A percentile compares a stretch with the other conserved stretches of the same genome.
Evolutionary conservation across 2,329 filamentous ascomycete species (phyloP).

Genomic region (Fusarium coffeatum): DNA sequence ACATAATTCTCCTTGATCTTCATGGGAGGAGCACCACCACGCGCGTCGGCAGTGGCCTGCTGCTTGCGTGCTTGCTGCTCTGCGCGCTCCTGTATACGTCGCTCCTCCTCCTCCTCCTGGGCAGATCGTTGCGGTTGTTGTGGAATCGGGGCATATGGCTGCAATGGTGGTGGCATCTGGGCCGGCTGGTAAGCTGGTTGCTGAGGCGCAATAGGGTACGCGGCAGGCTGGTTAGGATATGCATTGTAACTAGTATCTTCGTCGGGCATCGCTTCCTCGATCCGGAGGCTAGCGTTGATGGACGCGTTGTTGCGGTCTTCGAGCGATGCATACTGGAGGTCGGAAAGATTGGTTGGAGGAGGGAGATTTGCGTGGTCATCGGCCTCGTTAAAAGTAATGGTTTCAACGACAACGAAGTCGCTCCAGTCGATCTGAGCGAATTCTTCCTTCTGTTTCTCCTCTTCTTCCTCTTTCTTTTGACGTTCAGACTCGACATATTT

Average conservation of each 20-base stretch:
- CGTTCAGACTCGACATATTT: constrained; percentile 88
- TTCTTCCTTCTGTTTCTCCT: constrained; percentile 79
- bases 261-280: constrained; percentile 95
- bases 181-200: constrained; percentile 50
- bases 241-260: constrained; percentile 71
- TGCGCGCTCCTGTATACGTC: constrained; percentile 71
- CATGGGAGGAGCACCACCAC: constrained; percentile 75
- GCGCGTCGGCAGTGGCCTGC: constrained; percentile 81
- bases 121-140: constrained; percentile 52
- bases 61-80: constrained; percentile 73
- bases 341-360: constrained; percentile 87
- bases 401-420: constrained; percentile 96
- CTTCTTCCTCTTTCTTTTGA: constrained; percentile 87
- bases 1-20: constrained; percentile 96
- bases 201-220: constrained; percentile 57
- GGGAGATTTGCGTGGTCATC: constrained; percentile 90
- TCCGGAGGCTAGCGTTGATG: constrained; percentile 81
- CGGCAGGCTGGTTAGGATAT: constrained; percentile 52
- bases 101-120: constrained; percentile 72
- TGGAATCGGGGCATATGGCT: constrained; percentile 41
- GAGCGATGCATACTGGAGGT: constrained; percentile 92
- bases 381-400: constrained; percentile 88
- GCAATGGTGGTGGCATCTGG: constrained; percentile 56
- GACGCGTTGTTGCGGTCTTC: constrained; percentile 95
- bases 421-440: constrained; percentile 97